These are phyloP conservation scores for Lentinula lateritia DNA, from an alignment of 768 basidiomycete species.

Conservation along the genomic window DNA sequence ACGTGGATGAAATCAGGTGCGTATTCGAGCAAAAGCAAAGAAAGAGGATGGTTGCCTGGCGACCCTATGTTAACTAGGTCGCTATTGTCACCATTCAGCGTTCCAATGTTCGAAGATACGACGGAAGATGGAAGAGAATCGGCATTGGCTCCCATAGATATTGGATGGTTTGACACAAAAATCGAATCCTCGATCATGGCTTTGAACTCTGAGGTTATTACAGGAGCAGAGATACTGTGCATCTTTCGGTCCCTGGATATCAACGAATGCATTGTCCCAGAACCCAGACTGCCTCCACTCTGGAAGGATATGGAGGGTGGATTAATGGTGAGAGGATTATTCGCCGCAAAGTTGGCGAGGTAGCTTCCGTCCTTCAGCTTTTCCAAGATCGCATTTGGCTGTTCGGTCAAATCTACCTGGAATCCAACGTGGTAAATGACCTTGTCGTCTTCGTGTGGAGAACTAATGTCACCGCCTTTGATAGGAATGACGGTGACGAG, in stretches of 20 bases:
- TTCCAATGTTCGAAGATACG: neutral
- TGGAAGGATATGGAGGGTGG: neutral
- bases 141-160: slow-evolving; percentile 33
- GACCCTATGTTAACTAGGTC: slow-evolving; percentile 7
- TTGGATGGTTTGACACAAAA: slow-evolving; percentile 44
- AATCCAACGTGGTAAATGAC: slow-evolving; percentile 90
- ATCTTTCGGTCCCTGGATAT: slow-evolving; percentile 26
- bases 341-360: slow-evolving; percentile 50
- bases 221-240: slow-evolving; percentile 20
- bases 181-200: slow-evolving; percentile 37
- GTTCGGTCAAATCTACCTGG: slow-evolving; percentile 88
- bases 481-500: slow-evolving; percentile 90
- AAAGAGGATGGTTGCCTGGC: slow-evolving; percentile 43
- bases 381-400: slow-evolving; percentile 78
- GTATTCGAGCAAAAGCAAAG: slow-evolving; percentile 54
- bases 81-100: slow-evolving; percentile 3
- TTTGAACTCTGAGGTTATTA: slow-evolving; percentile 50
- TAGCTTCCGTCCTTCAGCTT: slow-evolving; percentile 78
- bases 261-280: neutral
- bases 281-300: neutral
- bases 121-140: slow-evolving; percentile 16
- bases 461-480: slow-evolving; percentile 48
- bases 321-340: neutral
- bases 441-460: slow-evolving; percentile 55
- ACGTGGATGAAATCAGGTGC: slow-evolving; percentile 84